Evolutionary conservation across 2,329 filamentous ascomycete genomes (phyloP).

Genomic region (Ophiocordyceps australis): DNA sequence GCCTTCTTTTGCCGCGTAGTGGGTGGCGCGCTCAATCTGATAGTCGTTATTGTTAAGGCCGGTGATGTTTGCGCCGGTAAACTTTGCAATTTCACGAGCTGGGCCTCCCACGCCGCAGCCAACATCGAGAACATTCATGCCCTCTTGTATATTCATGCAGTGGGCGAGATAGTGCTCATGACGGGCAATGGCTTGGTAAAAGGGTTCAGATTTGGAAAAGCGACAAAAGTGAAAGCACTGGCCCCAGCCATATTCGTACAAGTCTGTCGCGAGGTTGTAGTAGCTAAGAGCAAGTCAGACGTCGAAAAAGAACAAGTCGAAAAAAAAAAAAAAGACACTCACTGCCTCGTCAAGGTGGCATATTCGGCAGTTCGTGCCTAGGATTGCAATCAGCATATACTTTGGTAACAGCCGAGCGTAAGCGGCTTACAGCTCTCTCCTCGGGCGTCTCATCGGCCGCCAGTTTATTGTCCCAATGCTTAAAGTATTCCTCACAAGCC

Average conservation of each 20-base stretch:
- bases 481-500: constrained; percentile 84
- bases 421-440: constrained; percentile 54
- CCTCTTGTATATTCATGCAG: constrained; percentile 68
- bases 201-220: constrained; percentile 71
- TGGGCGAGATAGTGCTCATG: constrained; percentile 97
- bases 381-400: too few relatives aligned
- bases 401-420: too few relatives aligned
- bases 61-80: constrained; percentile 74
- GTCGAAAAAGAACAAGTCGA: not conserved
- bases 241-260: constrained; percentile 96
- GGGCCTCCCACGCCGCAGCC: constrained; percentile 95
- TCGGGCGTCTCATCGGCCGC: constrained; percentile 67
- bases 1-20: constrained; percentile 67
- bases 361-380: constrained; percentile 77
- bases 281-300: constrained; percentile 40
- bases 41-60: constrained; percentile 99
- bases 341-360: constrained; percentile 85
- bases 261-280: constrained; percentile 91
- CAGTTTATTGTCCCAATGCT: constrained; percentile 83
- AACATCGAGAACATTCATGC: constrained; percentile 85
- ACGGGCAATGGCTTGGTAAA: constrained; percentile 80
- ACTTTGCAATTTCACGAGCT: constrained; percentile 89
- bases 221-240: constrained; percentile 96
- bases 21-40: constrained; percentile 85
- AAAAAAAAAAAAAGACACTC: constrained; percentile 17